These are phyloP conservation scores for Solanum microdontum DNA, from an alignment of 257 asterid genomes.

Conservation along the genomic window DNA sequence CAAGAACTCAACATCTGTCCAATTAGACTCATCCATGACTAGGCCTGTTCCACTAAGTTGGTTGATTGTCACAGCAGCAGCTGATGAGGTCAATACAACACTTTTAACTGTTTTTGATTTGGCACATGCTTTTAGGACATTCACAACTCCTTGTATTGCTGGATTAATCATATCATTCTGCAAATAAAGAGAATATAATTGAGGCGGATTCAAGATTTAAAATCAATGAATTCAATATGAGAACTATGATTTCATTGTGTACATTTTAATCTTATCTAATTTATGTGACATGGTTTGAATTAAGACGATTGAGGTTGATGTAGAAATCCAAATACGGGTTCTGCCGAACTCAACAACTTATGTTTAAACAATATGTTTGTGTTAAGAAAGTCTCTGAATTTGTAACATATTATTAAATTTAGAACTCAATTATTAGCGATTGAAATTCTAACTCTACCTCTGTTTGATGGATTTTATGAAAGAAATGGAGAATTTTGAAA, in stretches of 20 bases:
- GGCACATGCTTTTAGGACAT: constrained; percentile 10
- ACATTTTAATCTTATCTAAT: background rate
- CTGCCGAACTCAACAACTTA: too few relatives aligned
- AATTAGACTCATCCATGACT: constrained; percentile 12
- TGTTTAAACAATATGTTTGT: background rate
- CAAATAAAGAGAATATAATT: background rate
- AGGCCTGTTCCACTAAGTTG: background rate
- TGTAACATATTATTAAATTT: too few relatives aligned
- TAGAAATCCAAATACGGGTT: too few relatives aligned
- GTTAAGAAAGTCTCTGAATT: too few relatives aligned
- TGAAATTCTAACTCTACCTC: background rate
- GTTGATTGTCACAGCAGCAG: constrained; percentile 14
- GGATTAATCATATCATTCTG: constrained; percentile 21
- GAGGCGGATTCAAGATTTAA: background rate
- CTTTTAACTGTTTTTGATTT: constrained; percentile 8
- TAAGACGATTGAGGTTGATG: too few relatives aligned
- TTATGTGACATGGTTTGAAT: background rate
- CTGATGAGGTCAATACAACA: constrained; percentile 18
- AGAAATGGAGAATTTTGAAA: background rate
- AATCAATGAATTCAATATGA: accelerated
- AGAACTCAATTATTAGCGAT: too few relatives aligned
- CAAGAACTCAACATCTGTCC: constrained; percentile 17
- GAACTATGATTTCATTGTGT: background rate
- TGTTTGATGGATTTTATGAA: background rate
- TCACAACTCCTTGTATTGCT: constrained; percentile 12